A percentile compares a stretch with the other conserved stretches of the same genome.
Conservation (phyloP, 2,329 filamentous ascomycete genomes). For the Talaromyces atroroseus region DNA sequence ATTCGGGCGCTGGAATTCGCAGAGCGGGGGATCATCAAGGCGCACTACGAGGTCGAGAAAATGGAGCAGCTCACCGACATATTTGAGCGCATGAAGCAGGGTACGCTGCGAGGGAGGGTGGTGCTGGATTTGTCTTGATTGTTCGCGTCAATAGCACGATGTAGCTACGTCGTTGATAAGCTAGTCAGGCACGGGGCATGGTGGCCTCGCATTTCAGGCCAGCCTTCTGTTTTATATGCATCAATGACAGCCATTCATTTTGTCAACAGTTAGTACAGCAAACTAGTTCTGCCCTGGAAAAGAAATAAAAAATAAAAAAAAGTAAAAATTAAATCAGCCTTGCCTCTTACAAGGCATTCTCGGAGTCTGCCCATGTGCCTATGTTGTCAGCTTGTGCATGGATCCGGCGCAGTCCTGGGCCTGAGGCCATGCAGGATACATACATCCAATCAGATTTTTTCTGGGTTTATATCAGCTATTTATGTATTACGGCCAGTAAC, state of each 20-base stretch:
- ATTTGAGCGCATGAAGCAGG: slow-evolving; percentile 42
- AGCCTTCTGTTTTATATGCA: too few species aligned
- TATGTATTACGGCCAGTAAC: neutral
- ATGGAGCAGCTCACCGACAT: slow-evolving; percentile 44
- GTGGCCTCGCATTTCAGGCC: neutral
- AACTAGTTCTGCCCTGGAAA: too few species aligned
- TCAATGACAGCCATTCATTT: too few species aligned
- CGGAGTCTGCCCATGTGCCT: neutral
- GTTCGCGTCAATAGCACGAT: too few species aligned
- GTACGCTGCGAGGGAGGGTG: slow-evolving; percentile 42
- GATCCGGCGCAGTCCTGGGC: neutral
- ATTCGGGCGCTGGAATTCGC: slow-evolving; percentile 47
- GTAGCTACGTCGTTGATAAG: too few species aligned
- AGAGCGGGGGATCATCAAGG: slow-evolving; percentile 43
- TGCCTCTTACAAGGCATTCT: slow-evolving; percentile 2
- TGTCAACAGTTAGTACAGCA: neutral
- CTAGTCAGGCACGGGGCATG: neutral
- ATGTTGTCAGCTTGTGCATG: neutral
- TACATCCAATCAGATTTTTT: neutral
- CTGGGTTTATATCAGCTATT: neutral
- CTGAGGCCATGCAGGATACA: neutral
- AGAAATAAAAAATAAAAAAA: neutral
- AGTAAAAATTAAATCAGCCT: neutral
- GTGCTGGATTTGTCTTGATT: slow-evolving; percentile 40
- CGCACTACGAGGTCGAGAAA: slow-evolving; percentile 42